Evolutionary conservation across 257 asterid species (phyloP).

Genomic region (Solanum arcanum): DNA sequence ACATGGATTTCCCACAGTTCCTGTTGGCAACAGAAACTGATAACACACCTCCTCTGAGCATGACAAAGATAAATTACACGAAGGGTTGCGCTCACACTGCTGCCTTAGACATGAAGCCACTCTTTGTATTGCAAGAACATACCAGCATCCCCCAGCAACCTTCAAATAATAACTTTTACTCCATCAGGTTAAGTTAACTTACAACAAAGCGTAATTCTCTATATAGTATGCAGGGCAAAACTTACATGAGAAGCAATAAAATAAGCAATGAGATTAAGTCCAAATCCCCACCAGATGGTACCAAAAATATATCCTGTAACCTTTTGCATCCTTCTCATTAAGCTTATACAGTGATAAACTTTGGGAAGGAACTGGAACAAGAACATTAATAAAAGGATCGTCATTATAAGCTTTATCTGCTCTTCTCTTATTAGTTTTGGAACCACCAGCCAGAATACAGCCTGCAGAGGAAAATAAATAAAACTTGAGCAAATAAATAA

Average conservation of each 20-base stretch:
- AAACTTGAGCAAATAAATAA: background rate
- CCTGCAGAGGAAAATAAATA: conserved; percentile 24
- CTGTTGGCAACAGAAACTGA: conserved; percentile 43
- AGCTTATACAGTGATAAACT: conserved; percentile 65
- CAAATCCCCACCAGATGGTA: conserved; percentile 98
- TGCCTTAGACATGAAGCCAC: conserved; percentile 67
- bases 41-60: conserved; percentile 80
- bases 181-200: background rate
- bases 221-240: background rate
- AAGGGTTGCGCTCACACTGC: conserved; percentile 32
- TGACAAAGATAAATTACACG: conserved; percentile 44
- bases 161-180: background rate
- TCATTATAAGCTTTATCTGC: conserved; percentile 50
- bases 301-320: conserved; percentile 91
- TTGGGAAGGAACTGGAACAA: conserved; percentile 82
- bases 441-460: conserved; percentile 68
- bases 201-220: background rate
- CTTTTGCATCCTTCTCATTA: conserved; percentile 83
- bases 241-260: conserved; percentile 95
- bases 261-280: conserved; percentile 87
- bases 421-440: conserved; percentile 66
- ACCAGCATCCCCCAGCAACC: conserved; percentile 99
- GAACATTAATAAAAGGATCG: conserved; percentile 61
- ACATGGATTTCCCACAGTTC: conserved; percentile 44
- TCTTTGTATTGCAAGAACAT: conserved; percentile 80